Evolutionary conservation across 441 rosid genomes (phyloP), one percentile per base, ranked within the genome.

Genomic region (Biscutella auriculata): DNA sequence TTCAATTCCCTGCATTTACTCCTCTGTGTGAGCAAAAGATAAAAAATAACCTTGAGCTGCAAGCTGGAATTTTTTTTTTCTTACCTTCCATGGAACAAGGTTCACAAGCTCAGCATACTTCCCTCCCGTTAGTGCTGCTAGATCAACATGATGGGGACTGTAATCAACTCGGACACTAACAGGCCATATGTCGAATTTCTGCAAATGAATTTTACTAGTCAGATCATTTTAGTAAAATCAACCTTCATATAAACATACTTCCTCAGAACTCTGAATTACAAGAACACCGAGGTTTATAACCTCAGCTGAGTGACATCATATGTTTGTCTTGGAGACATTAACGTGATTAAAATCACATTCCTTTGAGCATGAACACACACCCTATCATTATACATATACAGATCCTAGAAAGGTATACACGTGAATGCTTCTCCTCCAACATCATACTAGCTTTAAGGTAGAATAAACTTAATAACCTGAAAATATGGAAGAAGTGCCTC

Each of bases 401-500:
- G 21, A 29, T 50, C 49, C 44, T 61, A 41, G 54, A 10, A 35
- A 46, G 62, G 47, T 57, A 48, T n/a, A 55, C 35, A 35, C 19
- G 34, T 53, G 54, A 54, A 32, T 21, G 50, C 30, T 52, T 57
- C 70, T 64, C 6, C 66, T 62, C 6, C 29, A 37, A 39, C 40
- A 54, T 33, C 48, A 66, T 12, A 53, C 43, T 54, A 45, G 41
- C 57, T 16, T 47, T 28, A 21, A 60, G 17, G 30, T 5, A 46
- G 52, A 54, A 46, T 10, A 36, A 52, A 11, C 36, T 68, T 30
- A 66, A 76, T 79, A 63, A 81, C 99, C 99, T 90, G 97, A 67
- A 95, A 86, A 81, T 80, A 95, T 34, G 99, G 99, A 63, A 95
- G 97, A 79, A 95, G 74, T 35, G 97, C 97, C 71, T 95, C 99